phyloP scores from a whole-genome alignment of 345 rosid species.

The Microthlaspi erraticum region DNA sequence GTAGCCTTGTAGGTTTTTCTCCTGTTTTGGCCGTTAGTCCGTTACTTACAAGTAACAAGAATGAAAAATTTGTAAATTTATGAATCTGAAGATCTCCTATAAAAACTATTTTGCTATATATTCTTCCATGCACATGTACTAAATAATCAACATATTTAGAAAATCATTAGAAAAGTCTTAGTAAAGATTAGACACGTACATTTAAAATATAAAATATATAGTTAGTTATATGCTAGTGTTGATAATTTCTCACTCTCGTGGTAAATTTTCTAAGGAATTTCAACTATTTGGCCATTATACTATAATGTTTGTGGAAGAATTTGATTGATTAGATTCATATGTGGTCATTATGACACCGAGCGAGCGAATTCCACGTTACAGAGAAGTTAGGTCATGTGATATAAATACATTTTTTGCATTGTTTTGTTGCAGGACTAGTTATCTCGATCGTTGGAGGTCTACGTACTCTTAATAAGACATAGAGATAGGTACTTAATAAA shows the following conservation, averaged over 20 bases:
- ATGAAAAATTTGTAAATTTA: not conserved
- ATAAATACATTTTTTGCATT: conserved; percentile 20
- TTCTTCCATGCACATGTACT: not conserved
- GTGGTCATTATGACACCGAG: not conserved
- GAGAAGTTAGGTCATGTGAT: not conserved
- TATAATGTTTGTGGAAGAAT: too few relatives aligned
- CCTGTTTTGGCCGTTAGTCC: not conserved
- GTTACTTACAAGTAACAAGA: too few relatives aligned
- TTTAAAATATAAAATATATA: too few relatives aligned
- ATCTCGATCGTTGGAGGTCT: conserved; percentile 1
- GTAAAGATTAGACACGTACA: too few relatives aligned
- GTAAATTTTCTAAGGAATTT: too few relatives aligned
- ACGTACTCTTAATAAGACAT: conserved; percentile 1
- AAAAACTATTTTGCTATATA: not conserved
- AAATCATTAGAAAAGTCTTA: too few relatives aligned
- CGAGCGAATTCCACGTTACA: too few relatives aligned
- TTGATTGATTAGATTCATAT: too few relatives aligned
- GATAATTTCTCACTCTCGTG: too few relatives aligned
- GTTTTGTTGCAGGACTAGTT: conserved; percentile 12
- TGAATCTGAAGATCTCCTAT: not conserved
- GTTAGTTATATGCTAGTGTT: too few relatives aligned
- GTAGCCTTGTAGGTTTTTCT: not conserved
- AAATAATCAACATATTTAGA: not conserved
- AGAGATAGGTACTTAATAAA: not conserved
- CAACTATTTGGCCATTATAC: not conserved